A percentile compares a stretch with the other conserved stretches of the same genome.
These are phyloP conservation scores for Perkinsus olseni DNA, from an alignment of 169 alveolate species.

Conservation along the genomic window DNA sequence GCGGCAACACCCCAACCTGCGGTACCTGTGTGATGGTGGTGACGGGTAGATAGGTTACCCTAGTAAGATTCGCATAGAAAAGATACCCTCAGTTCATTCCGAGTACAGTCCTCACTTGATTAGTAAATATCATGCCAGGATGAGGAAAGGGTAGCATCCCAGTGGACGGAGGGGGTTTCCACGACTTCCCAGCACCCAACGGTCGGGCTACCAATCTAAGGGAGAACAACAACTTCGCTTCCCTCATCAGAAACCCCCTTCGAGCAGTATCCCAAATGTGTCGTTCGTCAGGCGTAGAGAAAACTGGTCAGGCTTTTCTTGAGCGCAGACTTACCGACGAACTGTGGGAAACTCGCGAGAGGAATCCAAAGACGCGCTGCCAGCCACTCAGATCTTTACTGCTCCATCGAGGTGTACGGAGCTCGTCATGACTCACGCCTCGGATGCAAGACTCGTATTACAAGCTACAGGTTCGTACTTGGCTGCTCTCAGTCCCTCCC, in stretches of 20 bases:
- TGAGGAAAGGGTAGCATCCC: neutral
- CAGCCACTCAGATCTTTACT: no score
- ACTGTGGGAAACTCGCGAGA: no score
- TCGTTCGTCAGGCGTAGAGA: no score
- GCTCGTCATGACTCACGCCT: neutral
- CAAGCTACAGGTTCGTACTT: neutral
- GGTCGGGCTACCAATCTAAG: neutral
- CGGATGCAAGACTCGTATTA: neutral
- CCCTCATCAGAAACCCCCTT: no score
- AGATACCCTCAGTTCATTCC: no score
- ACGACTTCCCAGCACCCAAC: neutral
- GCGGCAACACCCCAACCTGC: neutral
- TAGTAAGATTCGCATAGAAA: neutral
- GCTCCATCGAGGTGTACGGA: no score
- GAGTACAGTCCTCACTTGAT: neutral
- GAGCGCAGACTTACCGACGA: no score
- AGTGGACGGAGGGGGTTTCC: neutral
- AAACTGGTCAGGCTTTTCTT: no score
- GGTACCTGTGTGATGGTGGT: neutral
- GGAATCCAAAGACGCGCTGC: no score
- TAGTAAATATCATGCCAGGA: neutral
- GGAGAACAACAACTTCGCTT: no score
- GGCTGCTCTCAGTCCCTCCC: neutral
- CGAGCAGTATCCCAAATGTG: no score
- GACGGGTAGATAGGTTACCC: neutral